phyloP scores from a whole-genome alignment of 139 green algal genomes.

The Asterochloris sp. region DNA sequence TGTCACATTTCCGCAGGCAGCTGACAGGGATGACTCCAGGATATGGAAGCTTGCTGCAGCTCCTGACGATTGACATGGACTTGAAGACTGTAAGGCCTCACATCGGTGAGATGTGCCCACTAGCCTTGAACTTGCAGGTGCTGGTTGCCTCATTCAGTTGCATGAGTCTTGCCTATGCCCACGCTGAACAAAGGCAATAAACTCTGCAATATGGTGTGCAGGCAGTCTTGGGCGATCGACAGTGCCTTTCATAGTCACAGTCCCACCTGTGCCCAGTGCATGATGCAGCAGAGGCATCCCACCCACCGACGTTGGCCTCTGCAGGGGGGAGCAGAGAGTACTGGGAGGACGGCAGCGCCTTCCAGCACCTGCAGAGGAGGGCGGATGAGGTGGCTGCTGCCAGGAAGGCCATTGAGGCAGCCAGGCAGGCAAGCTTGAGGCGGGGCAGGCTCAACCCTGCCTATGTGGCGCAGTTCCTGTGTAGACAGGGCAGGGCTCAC shows the following conservation, averaged over 20 bases:
- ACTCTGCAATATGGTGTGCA: constrained; percentile 58
- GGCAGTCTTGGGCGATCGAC: constrained; percentile 23
- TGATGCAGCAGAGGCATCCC: not conserved
- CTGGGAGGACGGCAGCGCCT: constrained; percentile 79
- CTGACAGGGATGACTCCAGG: not conserved
- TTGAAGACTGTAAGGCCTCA: not conserved
- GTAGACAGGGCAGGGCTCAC: too few species aligned
- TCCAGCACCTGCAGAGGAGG: constrained; percentile 48
- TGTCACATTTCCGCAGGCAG: not conserved
- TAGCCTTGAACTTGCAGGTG: not conserved
- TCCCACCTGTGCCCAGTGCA: not conserved
- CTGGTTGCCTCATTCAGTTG: not conserved
- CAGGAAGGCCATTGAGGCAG: constrained; percentile 60
- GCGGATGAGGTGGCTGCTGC: constrained; percentile 36
- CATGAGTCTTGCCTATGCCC: not conserved
- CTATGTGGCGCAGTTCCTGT: too few species aligned
- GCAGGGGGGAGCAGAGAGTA: constrained; percentile 38
- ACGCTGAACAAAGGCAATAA: constrained; percentile 40
- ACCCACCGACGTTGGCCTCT: constrained; percentile 21
- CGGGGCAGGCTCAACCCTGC: too few species aligned
- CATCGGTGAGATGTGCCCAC: not conserved
- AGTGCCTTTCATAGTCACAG: too few species aligned
- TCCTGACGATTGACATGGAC: not conserved
- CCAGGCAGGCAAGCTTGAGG: constrained; percentile 52
- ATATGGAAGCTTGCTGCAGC: not conserved